Conservation (phyloP, 176 grass and related monocot species). For the Alloteropsis semialata region DNA sequence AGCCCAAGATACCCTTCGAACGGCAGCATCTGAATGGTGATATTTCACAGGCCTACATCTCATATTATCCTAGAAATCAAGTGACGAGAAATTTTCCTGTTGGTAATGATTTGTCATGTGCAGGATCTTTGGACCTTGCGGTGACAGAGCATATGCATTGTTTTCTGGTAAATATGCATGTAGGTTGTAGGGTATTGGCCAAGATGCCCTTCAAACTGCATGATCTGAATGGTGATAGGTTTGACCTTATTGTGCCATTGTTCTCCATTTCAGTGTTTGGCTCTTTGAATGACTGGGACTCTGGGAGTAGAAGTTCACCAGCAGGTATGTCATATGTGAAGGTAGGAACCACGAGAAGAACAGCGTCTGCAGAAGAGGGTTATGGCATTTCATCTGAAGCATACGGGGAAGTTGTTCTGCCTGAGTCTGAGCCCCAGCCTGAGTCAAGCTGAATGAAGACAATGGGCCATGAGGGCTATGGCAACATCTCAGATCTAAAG, state of each 20-base stretch:
- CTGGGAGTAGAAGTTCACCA: conserved; percentile 79
- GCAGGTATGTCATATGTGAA: conserved; percentile 77
- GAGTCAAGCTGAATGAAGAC: conserved; percentile 20
- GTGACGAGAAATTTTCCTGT: too few species aligned
- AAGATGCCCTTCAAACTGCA: conserved; percentile 85
- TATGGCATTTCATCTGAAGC: conserved; percentile 18
- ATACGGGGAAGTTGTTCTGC: background rate
- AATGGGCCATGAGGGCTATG: background rate
- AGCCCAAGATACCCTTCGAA: conserved; percentile 88
- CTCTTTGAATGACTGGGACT: conserved; percentile 71
- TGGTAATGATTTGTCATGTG: too few species aligned
- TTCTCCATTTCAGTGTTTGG: conserved; percentile 51
- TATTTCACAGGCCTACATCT: too few species aligned
- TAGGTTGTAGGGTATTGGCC: too few species aligned
- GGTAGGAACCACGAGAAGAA: conserved; percentile 58
- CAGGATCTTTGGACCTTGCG: too few species aligned
- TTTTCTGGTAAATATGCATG: too few species aligned
- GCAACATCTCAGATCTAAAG: background rate
- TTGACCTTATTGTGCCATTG: too few species aligned
- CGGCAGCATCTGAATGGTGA: conserved; percentile 63
- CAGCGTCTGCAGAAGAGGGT: conserved; percentile 9
- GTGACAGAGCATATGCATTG: too few species aligned
- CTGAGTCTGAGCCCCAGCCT: background rate
- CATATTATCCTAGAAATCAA: too few species aligned
- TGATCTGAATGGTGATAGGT: conserved; percentile 72